Evolutionary conservation across 2,329 filamentous ascomycete species (phyloP).

Genomic region (Paraconiothyrium sp.): DNA sequence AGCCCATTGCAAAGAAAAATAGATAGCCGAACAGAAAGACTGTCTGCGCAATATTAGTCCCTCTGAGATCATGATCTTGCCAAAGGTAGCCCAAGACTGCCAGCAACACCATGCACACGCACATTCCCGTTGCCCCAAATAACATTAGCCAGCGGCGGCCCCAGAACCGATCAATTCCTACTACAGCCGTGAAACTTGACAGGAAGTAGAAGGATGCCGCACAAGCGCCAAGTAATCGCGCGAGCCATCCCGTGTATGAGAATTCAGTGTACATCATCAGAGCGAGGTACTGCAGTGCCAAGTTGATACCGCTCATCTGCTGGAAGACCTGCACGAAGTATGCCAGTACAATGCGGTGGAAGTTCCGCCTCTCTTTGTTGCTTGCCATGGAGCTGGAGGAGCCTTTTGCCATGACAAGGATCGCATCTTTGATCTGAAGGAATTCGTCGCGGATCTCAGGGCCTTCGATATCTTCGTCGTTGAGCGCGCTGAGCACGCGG

Average conservation of each 20-base stretch:
- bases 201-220: conserved; percentile 51
- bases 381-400: conserved; percentile 32
- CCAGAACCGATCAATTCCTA: conserved; percentile 50
- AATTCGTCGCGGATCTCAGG: conserved; percentile 52
- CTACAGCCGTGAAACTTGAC: conserved; percentile 47
- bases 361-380: conserved; percentile 50
- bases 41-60: conserved; percentile 49
- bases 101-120: conserved; percentile 43
- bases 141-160: conserved; percentile 47
- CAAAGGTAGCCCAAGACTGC: conserved; percentile 39
- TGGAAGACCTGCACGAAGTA: conserved; percentile 56
- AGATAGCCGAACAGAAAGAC: conserved; percentile 91
- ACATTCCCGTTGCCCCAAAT: conserved; percentile 49
- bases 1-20: conserved; percentile 88
- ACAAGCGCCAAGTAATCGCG: conserved; percentile 48
- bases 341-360: conserved; percentile 54
- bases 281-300: conserved; percentile 52
- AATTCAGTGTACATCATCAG: conserved; percentile 63
- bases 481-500: conserved; percentile 42
- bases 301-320: conserved; percentile 49
- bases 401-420: conserved; percentile 43
- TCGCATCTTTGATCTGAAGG: conserved; percentile 48
- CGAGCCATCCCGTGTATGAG: conserved; percentile 57
- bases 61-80: conserved; percentile 26
- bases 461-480: conserved; percentile 36